Evolutionary conservation across 768 basidiomycete genomes (phyloP).

Genomic region (Hortiboletus campestris): DNA sequence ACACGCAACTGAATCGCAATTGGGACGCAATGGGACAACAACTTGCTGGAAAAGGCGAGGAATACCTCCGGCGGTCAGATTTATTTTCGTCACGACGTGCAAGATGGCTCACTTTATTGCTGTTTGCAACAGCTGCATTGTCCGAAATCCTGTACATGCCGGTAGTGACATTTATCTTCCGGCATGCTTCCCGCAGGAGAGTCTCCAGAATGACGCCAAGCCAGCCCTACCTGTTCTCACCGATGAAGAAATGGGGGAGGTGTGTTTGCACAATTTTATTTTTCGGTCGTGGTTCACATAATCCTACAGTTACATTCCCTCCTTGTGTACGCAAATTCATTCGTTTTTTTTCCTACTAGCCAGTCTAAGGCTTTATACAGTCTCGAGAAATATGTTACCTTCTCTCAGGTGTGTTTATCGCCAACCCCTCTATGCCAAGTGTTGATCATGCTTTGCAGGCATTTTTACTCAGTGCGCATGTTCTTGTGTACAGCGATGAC

Average conservation of each 20-base stretch:
- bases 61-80: constrained; percentile 51
- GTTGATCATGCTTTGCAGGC: too few species aligned
- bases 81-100: neutral
- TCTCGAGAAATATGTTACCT: too few species aligned
- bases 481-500: too few species aligned
- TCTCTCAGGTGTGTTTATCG: too few species aligned
- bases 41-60: constrained; percentile 43
- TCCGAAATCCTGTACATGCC: constrained; percentile 36
- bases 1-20: constrained; percentile 44
- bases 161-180: constrained; percentile 47
- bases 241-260: constrained; percentile 48
- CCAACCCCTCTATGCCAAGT: too few species aligned
- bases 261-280: constrained; percentile 14
- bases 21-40: constrained; percentile 48
- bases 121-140: constrained; percentile 41
- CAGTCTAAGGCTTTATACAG: too few species aligned
- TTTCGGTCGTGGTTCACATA: neutral
- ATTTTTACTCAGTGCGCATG: too few species aligned
- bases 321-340: constrained; percentile 21
- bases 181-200: constrained; percentile 49
- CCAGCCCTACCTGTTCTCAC: constrained; percentile 34
- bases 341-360: too few species aligned
- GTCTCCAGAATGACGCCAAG: constrained; percentile 15
- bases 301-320: constrained; percentile 50
- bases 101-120: neutral